Evolutionary conservation across 1,284 basidiomycete genomes (phyloP), one percentile per base, ranked within the genome.

Genomic region (Ceratobasidium sp.): DNA sequence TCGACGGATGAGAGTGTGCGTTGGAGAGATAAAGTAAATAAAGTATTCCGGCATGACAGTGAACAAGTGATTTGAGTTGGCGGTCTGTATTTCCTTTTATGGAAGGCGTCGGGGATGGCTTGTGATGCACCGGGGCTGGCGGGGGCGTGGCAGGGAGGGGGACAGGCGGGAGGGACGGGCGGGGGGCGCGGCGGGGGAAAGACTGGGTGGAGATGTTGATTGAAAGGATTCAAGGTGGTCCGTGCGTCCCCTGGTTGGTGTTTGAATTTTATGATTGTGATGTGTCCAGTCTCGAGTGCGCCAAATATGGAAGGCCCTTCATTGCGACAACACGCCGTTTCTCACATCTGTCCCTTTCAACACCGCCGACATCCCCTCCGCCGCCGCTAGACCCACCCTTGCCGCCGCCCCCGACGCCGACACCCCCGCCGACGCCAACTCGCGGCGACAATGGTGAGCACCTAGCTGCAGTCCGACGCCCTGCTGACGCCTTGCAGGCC

Each of bases 231-330:
- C 32, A 30, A 7, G 62, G 46, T 66, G 67, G 55, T 70, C 54
- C 67, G 55, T 58, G 54, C 55, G 67, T 46, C 26, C 47, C 50
- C 46, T 54, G 50, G 52, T 41, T 28, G 21, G 30, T 47, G 41
- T 70, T 70, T 70, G 67, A 70, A 70, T 70, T 70, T 70, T 70
- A 59, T 70, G 67, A 70, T 38, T 38, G 35, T 70, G 55, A 64
- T 70, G 66, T 70, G 55, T 70, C 55, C 38, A 55, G 54, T 70
- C 52, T 70, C 67, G 66, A 69, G 66, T 58, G 64, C 52, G 67
- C 55, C 66, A 70, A 70, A 70, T 70, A 70, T 70, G 67, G 67
- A 70, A 70, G 67, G 67, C 67, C 67, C 67, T 70, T 46, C 35
- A 26, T 18, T 38, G 35, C 49, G 61, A 63, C 61, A 66, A 32